Percentiles rank a stretch among this genome's conserved stretches.
These are phyloP conservation scores for Clavispora santaluciae DNA, from an alignment of 805 yeast species.

Conservation along the genomic window DNA sequence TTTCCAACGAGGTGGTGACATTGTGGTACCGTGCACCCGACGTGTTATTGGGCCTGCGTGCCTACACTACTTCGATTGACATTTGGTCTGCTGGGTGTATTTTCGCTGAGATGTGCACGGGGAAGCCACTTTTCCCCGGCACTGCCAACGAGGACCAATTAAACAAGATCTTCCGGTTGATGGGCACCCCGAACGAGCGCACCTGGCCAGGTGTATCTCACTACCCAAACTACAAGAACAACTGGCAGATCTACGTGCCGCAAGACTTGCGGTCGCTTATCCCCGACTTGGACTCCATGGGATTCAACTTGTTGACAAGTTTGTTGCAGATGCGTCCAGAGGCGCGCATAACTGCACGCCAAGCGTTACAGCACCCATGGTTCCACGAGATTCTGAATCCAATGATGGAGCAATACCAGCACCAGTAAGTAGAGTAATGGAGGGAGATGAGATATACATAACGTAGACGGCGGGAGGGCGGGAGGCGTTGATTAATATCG, in stretches of 20 bases:
- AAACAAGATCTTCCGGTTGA: constrained; percentile 80
- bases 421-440: background rate
- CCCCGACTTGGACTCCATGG: constrained; percentile 66
- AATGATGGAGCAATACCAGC: constrained; percentile 21
- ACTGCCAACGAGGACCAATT: constrained; percentile 94
- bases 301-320: constrained; percentile 59
- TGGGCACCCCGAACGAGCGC: constrained; percentile 95
- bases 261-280: constrained; percentile 74
- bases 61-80: constrained; percentile 94
- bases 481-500: too few species aligned
- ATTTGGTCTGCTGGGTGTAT: constrained; percentile 99
- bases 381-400: constrained; percentile 64
- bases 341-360: constrained; percentile 55
- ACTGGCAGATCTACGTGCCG: constrained; percentile 81
- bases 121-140: constrained; percentile 95
- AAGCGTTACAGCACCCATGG: constrained; percentile 70
- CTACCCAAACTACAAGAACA: constrained; percentile 79
- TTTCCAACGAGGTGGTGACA: constrained; percentile 95
- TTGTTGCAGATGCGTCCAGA: constrained; percentile 60
- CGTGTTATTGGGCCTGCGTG: constrained; percentile 89
- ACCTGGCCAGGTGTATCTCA: constrained; percentile 97
- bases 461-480: too few species aligned
- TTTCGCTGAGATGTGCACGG: constrained; percentile 97
- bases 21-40: constrained; percentile 98
- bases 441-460: too few species aligned